Evolutionary conservation across 108 stramenopile genomes (phyloP).

Genomic region (Poteriospumella lacustris): DNA sequence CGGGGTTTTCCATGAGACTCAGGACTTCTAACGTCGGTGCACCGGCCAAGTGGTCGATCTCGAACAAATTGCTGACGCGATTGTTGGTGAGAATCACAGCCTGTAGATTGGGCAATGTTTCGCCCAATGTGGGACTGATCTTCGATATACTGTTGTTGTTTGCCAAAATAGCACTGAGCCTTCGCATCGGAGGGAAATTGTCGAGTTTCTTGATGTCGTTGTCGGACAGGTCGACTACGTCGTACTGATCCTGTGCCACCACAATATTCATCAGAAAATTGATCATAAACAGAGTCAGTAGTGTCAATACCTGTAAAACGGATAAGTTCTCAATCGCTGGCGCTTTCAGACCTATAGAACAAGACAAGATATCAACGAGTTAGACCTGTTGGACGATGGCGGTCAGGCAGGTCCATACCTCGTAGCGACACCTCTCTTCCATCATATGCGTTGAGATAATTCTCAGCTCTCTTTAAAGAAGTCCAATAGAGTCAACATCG

Average conservation of each 20-base stretch:
- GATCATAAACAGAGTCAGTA: neutral
- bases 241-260: slow-evolving; percentile 42
- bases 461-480: neutral
- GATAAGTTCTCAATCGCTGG: slow-evolving; percentile 31
- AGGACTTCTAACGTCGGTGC: slow-evolving; percentile 41
- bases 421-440: slow-evolving; percentile 23
- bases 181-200: slow-evolving; percentile 46
- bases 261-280: neutral
- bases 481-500: neutral
- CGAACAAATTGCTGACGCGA: slow-evolving; percentile 34
- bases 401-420: neutral
- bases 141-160: slow-evolving; percentile 47
- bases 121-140: slow-evolving; percentile 36
- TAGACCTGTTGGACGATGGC: neutral
- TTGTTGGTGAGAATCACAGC: slow-evolving; percentile 50
- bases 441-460: slow-evolving; percentile 1
- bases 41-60: slow-evolving; percentile 35
- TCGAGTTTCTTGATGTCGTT: slow-evolving; percentile 53
- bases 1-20: slow-evolving; percentile 44
- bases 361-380: neutral
- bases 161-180: slow-evolving; percentile 40
- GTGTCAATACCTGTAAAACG: neutral
- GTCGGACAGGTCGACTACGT: slow-evolving; percentile 49
- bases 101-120: slow-evolving; percentile 18
- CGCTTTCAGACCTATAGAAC: slow-evolving; percentile 16